phyloP scores from a whole-genome alignment of 176 grass and related monocot genomes.

The Bothriochloa decipiens region DNA sequence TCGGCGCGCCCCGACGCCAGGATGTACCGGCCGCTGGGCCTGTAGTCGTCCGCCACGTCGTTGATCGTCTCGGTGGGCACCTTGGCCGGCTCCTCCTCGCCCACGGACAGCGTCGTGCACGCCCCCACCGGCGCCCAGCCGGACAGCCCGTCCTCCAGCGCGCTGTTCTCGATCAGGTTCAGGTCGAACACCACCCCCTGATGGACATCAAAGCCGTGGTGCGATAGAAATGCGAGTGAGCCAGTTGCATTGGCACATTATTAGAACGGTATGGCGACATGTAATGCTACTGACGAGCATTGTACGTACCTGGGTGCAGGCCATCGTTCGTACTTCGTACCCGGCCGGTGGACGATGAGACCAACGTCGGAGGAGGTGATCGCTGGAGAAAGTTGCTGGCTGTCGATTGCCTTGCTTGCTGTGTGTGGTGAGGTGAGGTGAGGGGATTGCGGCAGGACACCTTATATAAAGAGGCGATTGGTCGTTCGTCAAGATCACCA shows the following conservation, averaged over 20 bases:
- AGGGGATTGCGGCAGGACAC: constrained; percentile 4
- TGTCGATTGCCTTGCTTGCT: not conserved
- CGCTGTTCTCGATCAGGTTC: constrained; percentile 65
- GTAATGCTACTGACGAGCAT: not conserved
- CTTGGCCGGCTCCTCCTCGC: constrained; percentile 40
- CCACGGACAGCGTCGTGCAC: constrained; percentile 48
- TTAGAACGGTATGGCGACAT: not conserved
- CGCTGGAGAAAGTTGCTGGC: not conserved
- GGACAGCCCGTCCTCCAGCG: constrained; percentile 48
- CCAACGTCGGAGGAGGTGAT: not conserved
- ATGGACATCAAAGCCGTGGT: no score
- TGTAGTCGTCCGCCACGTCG: constrained; percentile 36
- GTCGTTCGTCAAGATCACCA: constrained; percentile 38
- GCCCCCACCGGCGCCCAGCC: constrained; percentile 51
- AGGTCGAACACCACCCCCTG: constrained; percentile 38
- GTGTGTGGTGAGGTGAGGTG: constrained; percentile 21
- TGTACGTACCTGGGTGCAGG: constrained; percentile 35
- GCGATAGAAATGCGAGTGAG: no score
- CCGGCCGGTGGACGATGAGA: not conserved
- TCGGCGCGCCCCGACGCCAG: constrained; percentile 43
- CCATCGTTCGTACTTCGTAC: not conserved
- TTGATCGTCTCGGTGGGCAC: constrained; percentile 58
- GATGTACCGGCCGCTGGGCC: constrained; percentile 57
- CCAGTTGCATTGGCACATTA: no score
- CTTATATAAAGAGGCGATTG: constrained; percentile 38